Evolutionary conservation across 192 early-diverging fungal species (phyloP), one percentile per base, ranked within the genome.

Genomic region (Thoreauomyces humboldtii): DNA sequence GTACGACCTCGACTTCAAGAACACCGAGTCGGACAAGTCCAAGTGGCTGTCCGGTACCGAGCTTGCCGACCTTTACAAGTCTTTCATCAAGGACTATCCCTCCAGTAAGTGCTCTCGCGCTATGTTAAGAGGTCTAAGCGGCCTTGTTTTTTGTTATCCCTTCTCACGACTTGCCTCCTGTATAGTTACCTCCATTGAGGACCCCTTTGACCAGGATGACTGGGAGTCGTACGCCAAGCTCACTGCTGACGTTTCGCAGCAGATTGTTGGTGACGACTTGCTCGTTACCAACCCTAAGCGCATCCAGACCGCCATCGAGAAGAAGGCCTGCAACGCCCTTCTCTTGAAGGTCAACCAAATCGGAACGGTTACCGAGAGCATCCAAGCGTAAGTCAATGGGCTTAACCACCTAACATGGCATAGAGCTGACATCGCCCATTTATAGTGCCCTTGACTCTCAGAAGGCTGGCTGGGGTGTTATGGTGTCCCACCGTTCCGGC

Each of bases 311-410:
- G 96, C 92, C 65, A 86, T 97, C 43, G 89, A 93, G 66, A 89
- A 93, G 87, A 96, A 91, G 85, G 82, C 94, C 52, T 92, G 91
- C 87, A 95, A 93, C 67, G 92, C 86, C 17, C 86, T 98, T 38
- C 81, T 98, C 69, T 86, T 98, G 73, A 98, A 98, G 86, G 93
- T 98, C 66, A 98, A 98, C 88, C 96, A 97, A 79, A 98, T 98
- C 77, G 96, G 96, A 55, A 92, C 92, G 59, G 84, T 98, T 28
- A 93, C 90, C 71, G 96, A 98, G 83, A 91, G 89, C 45, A 98
- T 98, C 79, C 56, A 76, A 41, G 81, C 81, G 73, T 75, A 73
- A 75, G 72, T 75, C 3, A n/a, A n/a, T n/a, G n/a, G n/a, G n/a
- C n/a, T n/a, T n/a, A n/a, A n/a, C n/a, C n/a, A n/a, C n/a, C n/a